phyloP scores from a whole-genome alignment of 1,284 basidiomycete genomes.

The Trichosporon sp. region DNA sequence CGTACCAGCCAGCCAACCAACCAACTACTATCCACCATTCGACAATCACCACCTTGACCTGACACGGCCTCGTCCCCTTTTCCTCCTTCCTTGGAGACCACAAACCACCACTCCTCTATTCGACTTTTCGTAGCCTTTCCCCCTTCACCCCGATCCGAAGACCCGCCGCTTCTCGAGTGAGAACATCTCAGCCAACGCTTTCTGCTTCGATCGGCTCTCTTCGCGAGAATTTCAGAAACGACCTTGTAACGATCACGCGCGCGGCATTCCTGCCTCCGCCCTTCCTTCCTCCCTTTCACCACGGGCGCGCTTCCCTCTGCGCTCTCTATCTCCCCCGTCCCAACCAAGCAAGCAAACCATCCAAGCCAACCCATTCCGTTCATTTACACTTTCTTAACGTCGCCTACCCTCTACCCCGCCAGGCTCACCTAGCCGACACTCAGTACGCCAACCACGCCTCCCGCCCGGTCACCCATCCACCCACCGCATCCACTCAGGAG shows the following conservation, averaged over 20 bases:
- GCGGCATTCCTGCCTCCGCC: neutral
- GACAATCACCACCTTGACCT: neutral
- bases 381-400: neutral
- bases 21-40: neutral
- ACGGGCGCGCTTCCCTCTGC: neutral
- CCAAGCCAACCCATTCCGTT: neutral
- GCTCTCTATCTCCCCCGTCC: conserved; percentile 1
- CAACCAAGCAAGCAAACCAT: too few relatives aligned
- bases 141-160: neutral
- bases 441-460: neutral
- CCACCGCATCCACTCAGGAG: too few relatives aligned
- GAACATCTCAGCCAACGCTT: too few relatives aligned
- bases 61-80: neutral
- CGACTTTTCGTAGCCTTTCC: neutral
- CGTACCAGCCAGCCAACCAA: too few relatives aligned
- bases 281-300: neutral
- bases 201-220: too few relatives aligned
- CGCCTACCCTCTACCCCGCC: neutral
- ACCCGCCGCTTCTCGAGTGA: neutral
- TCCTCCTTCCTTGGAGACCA: neutral
- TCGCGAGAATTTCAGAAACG: neutral
- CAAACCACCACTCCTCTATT: neutral
- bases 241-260: conserved; percentile 1
- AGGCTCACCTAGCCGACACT: neutral
- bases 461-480: neutral